These are phyloP conservation scores for Mentha longifolia DNA, from an alignment of 257 asterid species.

Conservation along the genomic window DNA sequence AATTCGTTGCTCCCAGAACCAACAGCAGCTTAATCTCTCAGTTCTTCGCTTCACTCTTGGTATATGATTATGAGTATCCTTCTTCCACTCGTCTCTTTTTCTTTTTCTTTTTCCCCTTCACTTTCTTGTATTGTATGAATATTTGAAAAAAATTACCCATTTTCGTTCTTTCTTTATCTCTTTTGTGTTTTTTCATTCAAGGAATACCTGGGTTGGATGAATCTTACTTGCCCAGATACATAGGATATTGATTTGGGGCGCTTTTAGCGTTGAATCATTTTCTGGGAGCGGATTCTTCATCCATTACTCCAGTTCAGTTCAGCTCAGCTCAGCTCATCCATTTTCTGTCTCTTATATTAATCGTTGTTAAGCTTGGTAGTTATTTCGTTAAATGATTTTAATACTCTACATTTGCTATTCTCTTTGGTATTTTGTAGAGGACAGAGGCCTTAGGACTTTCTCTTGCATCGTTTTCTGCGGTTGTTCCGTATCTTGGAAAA, in stretches of 20 bases:
- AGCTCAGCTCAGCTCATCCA: too few relatives aligned
- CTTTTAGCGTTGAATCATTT: constrained; percentile 78
- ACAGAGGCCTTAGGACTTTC: constrained; percentile 86
- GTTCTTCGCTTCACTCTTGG: constrained; percentile 97
- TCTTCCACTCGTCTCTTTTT: too few relatives aligned
- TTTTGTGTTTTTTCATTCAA: constrained; percentile 25
- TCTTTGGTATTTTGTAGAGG: constrained; percentile 47
- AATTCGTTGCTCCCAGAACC: constrained; percentile 47
- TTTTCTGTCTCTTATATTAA: background rate
- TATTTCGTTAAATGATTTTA: background rate
- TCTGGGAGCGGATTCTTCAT: constrained; percentile 62
- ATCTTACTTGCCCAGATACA: constrained; percentile 92
- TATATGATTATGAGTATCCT: constrained; percentile 15
- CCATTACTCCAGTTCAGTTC: constrained; percentile 75
- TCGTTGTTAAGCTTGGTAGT: background rate
- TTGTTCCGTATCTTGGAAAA: constrained; percentile 81
- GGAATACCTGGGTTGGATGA: constrained; percentile 95
- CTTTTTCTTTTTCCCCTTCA: too few relatives aligned
- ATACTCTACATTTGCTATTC: background rate
- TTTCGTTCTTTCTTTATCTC: too few relatives aligned
- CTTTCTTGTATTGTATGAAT: background rate
- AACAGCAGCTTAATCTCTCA: constrained; percentile 75
- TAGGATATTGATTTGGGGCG: constrained; percentile 85
- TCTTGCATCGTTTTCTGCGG: constrained; percentile 72
- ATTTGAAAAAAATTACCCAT: too few relatives aligned